Evolutionary conservation across 1,284 basidiomycete species (phyloP).

Genomic region (Apiotrichum gracile): DNA sequence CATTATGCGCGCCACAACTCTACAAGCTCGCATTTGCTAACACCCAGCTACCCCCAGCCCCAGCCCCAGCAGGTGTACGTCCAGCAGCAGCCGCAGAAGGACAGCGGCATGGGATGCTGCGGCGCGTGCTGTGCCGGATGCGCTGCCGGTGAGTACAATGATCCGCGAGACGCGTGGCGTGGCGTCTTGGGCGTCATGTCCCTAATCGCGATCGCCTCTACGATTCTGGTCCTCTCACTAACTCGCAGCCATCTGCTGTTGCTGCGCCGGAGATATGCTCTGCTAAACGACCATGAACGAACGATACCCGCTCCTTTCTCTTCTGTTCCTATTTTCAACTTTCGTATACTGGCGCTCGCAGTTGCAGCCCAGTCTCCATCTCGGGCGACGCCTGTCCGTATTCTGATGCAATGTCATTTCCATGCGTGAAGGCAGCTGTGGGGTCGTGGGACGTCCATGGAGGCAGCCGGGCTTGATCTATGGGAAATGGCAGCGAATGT

Average conservation of each 20-base stretch:
- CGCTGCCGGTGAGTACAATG: constrained; percentile 27
- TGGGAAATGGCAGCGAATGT: too few relatives aligned
- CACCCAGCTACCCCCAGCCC: constrained; percentile 37
- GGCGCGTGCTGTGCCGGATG: constrained; percentile 30
- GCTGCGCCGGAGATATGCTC: constrained; percentile 33
- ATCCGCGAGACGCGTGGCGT: not conserved
- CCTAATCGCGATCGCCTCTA: too few relatives aligned
- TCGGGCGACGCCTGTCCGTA: too few relatives aligned
- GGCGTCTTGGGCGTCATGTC: not conserved
- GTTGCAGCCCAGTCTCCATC: too few relatives aligned
- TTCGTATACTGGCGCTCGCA: too few relatives aligned
- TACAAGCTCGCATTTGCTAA: not conserved
- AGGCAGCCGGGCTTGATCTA: too few relatives aligned
- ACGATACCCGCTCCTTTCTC: too few relatives aligned
- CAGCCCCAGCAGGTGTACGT: constrained; percentile 42
- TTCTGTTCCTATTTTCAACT: too few relatives aligned
- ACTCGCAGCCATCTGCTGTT: constrained; percentile 34
- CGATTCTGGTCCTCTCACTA: not conserved
- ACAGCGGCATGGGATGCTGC: constrained; percentile 22
- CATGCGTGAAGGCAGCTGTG: too few relatives aligned
- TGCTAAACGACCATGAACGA: constrained; percentile 15
- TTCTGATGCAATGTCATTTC: too few relatives aligned
- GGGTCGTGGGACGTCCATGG: too few relatives aligned
- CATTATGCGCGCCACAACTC: not conserved
- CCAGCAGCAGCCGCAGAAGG: constrained; percentile 29